Base-by-base conservation (phyloP, 2,329 filamentous ascomycete genomes). In the Talaromyces verruculosus region DNA sequence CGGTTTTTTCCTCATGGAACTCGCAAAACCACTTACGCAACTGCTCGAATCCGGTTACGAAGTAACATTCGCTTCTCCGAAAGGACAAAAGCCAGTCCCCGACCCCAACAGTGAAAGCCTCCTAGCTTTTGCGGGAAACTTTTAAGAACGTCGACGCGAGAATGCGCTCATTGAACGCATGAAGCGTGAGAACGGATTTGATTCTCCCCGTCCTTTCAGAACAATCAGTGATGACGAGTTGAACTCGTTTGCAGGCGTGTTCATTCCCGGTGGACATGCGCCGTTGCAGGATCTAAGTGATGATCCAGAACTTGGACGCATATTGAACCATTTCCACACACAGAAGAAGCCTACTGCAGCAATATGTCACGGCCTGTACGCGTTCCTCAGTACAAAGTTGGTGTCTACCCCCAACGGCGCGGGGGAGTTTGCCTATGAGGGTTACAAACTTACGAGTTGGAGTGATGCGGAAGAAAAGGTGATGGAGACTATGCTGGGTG, bases 321-420 rank as follows among this genome's bases (percentile, higher is more conserved):
- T 82, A 3, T 61, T 83, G 61, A 69, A 67, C 1, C 77, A 79
- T 35, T 83, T 83, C 68, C 78, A 82, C 63, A 55, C 58, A 1
- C 68, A 75, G 66, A 70, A 73, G 3, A 82, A 82, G 67, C 80
- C 81, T 0, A 82, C 81, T 0, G 80, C 79, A 1, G 77, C 76
- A 2, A 78, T 83, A n/a, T 83, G 81, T 45, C 81, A 83, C 63
- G 81, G 81, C 1, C 80, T 81, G 0, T 82, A 78, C 69, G 81
- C 80, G 1, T 75, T 83, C 43, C 65, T 83, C 15, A 79, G 76
- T 4, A 83, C 80, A 0, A 80, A 78, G 68, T 68, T 51, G 22
- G 47, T 30, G 13, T 17, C 47, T 15, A 17, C 25, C 2, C 25
- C 22, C 70, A 17, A 74, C 70, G 0, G 77, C 75, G 0, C 72